These are phyloP conservation scores for Mortierella sp. DNA, from an alignment of 371 early-diverging fungal genomes.

Conservation along the genomic window DNA sequence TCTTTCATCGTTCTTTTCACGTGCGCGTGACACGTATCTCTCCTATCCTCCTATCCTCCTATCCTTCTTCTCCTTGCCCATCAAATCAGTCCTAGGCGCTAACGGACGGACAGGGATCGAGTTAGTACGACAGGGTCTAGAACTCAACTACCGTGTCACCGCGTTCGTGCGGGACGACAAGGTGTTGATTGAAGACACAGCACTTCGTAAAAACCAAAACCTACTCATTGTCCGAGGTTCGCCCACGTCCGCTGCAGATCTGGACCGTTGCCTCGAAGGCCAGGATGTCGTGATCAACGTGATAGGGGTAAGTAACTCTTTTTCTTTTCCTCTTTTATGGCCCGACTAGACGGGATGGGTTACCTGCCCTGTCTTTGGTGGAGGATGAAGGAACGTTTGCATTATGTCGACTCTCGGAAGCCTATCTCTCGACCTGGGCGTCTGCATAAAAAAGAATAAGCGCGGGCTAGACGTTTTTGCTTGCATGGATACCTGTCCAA, in stretches of 20 bases:
- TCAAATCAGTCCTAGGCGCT: conserved; percentile 39
- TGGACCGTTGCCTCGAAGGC: conserved; percentile 48
- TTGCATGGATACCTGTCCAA: too few species aligned
- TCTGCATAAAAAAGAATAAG: too few species aligned
- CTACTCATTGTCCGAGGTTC: conserved; percentile 50
- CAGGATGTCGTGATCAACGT: conserved; percentile 51
- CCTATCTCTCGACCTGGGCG: too few species aligned
- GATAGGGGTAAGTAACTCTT: conserved; percentile 34
- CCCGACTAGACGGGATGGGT: too few species aligned
- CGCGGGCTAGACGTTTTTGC: too few species aligned
- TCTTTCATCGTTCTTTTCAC: not conserved
- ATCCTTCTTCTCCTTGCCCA: too few species aligned
- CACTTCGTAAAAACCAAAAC: conserved; percentile 50
- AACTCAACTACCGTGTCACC: conserved; percentile 46
- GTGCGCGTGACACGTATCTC: too few species aligned
- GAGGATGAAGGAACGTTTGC: too few species aligned
- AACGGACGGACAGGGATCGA: conserved; percentile 49
- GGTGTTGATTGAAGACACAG: conserved; percentile 30
- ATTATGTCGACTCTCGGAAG: too few species aligned
- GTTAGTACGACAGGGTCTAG: conserved; percentile 43
- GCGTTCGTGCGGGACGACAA: conserved; percentile 51
- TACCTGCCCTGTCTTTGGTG: too few species aligned
- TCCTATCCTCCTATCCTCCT: too few species aligned
- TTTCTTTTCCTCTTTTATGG: not conserved
- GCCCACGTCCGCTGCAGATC: conserved; percentile 34